These are phyloP conservation scores for Arabis hirsuta DNA, from an alignment of 345 rosid species.

Conservation along the genomic window DNA sequence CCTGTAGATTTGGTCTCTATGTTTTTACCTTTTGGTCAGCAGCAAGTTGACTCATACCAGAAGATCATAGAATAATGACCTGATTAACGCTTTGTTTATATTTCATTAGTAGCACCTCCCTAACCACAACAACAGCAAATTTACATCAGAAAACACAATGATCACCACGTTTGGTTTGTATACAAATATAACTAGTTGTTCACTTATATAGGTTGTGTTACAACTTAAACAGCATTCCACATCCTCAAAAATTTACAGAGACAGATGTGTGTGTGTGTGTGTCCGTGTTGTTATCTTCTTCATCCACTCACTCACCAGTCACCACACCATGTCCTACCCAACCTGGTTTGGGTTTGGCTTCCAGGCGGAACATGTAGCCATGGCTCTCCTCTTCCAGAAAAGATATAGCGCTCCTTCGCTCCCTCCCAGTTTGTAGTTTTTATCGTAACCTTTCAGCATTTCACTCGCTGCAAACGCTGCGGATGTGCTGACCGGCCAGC, in stretches of 20 bases:
- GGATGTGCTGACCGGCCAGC: conserved; percentile 47
- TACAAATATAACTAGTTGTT: conserved; percentile 32
- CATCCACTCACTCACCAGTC: conserved; percentile 29
- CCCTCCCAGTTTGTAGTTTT: conserved; percentile 56
- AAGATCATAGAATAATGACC: conserved; percentile 22
- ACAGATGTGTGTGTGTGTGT: conserved; percentile 31
- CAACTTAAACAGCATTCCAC: conserved; percentile 35
- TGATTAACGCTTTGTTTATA: conserved; percentile 31
- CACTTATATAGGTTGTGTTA: conserved; percentile 25
- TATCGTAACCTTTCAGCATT: conserved; percentile 53
- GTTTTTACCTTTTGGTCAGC: conserved; percentile 23
- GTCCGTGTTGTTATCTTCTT: conserved; percentile 16
- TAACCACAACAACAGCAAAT: conserved; percentile 28
- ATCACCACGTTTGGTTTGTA: conserved; percentile 38
- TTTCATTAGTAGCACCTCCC: conserved; percentile 22
- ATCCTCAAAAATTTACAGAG: conserved; percentile 41
- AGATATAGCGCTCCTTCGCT: conserved; percentile 65
- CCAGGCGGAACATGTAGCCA: conserved; percentile 82
- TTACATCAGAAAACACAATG: conserved; percentile 27
- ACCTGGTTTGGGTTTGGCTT: conserved; percentile 49
- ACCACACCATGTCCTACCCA: conserved; percentile 14
- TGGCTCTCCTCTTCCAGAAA: conserved; percentile 66
- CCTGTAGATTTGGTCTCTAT: conserved; percentile 34
- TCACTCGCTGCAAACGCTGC: conserved; percentile 50
- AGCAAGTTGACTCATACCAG: conserved; percentile 25